Evolutionary conservation across 257 asterid genomes (phyloP), one percentile per base, ranked within the genome.

Genomic region (Catharanthus roseus): DNA sequence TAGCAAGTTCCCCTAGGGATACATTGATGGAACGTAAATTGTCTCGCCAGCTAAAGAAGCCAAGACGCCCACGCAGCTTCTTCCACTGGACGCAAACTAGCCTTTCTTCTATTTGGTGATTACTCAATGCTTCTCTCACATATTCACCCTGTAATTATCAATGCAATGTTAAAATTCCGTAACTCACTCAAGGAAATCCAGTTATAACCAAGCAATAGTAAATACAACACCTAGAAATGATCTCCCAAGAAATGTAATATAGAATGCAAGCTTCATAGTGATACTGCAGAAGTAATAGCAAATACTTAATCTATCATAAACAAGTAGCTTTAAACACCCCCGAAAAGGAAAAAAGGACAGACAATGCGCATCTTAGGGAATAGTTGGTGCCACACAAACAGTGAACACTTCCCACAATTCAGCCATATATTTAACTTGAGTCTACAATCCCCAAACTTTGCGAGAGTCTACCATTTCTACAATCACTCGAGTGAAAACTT

Each of bases 31-130:
- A 82, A 57, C 77, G 85, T 64, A 73, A 75, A 60, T 85, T 93
- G 39, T 88, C 95, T n/a, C 86, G 73, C 28, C 85, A 67, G 47
- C 92, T 88, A 36, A 85, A 88, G 57, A 97, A 90, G 63, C 78
- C 77, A 54, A 88, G 80, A 92, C 95, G 89, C 66, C 93, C 77
- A 8, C 97, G 90, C 0, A 88, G 87, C 82, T 90, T 90, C 97
- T 95, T 88, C 97, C 97, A 90, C 54, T 82, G 88, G 65, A 90
- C 89, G 24, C 90, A 74, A 36, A 90, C 90, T 69, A 77, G 77
- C 81, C 98, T 82, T 34, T 89, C 86, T 11, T 86, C 78, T 23
- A 93, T 82, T 50, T 69, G 68, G 81, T 71, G 26, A 65, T 28
- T 78, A 11, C 71, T 71, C 3, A 90, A 79, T 61, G 86, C 91